Percentiles rank a stretch among this genome's conserved stretches.
These are phyloP conservation scores for Candida pini DNA, from an alignment of 805 yeast genomes.

Conservation along the genomic window DNA sequence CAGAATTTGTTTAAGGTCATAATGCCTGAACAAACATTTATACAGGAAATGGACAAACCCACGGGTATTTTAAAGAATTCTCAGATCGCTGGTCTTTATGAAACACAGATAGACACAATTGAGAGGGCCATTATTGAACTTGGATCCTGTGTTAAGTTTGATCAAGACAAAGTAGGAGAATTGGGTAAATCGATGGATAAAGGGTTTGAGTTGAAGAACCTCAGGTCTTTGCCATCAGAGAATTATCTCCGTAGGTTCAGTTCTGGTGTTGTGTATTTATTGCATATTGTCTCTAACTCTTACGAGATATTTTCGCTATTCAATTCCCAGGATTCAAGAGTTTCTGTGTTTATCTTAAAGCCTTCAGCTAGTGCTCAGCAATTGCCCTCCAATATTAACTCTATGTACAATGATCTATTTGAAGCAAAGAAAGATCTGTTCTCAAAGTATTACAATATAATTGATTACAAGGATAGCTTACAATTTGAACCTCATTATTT, in stretches of 20 bases:
- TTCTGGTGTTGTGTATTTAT: slow-evolving; percentile 55
- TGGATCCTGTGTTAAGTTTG: slow-evolving; percentile 69
- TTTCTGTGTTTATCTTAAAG: slow-evolving; percentile 53
- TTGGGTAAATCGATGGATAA: slow-evolving; percentile 78
- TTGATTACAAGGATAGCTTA: slow-evolving; percentile 49
- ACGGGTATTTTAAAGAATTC: slow-evolving; percentile 61
- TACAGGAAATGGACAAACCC: slow-evolving; percentile 49
- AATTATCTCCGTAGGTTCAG: slow-evolving; percentile 51
- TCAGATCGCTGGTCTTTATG: slow-evolving; percentile 66
- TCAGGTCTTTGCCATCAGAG: slow-evolving; percentile 39
- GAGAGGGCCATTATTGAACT: slow-evolving; percentile 76
- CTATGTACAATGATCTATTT: slow-evolving; percentile 50
- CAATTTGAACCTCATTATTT: slow-evolving; percentile 50
- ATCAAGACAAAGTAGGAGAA: slow-evolving; percentile 68
- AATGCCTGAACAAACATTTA: slow-evolving; percentile 61
- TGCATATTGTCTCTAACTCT: slow-evolving; percentile 67
- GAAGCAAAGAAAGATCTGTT: slow-evolving; percentile 41
- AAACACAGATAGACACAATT: slow-evolving; percentile 57
- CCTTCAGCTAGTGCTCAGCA: slow-evolving; percentile 66
- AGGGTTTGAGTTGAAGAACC: slow-evolving; percentile 69
- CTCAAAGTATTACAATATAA: slow-evolving; percentile 36
- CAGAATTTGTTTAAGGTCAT: slow-evolving; percentile 52
- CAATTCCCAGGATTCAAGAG: slow-evolving; percentile 53
- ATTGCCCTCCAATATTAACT: slow-evolving; percentile 48
- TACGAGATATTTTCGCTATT: slow-evolving; percentile 70